Evolutionary conservation across 345 rosid genomes (phyloP).

Genomic region (Heritiera fomes): DNA sequence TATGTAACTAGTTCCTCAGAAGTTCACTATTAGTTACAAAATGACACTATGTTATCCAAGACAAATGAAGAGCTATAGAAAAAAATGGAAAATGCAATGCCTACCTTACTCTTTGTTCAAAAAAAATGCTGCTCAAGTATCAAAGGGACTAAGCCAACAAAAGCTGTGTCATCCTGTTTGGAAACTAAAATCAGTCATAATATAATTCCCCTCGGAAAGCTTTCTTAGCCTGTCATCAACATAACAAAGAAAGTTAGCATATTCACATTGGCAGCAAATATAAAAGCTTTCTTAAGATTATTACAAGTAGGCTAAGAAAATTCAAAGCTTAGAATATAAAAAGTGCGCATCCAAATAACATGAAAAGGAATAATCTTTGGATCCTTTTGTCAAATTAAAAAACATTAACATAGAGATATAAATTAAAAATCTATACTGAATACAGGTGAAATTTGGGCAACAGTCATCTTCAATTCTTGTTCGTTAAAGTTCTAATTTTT

Average conservation of each 20-base stretch:
- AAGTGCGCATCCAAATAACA: no score
- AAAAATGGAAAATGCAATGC: neutral
- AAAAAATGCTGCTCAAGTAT: neutral
- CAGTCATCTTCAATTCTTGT: neutral
- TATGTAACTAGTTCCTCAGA: neutral
- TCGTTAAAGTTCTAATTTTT: neutral
- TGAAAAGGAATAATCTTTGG: neutral
- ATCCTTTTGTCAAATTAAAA: neutral
- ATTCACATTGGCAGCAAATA: neutral
- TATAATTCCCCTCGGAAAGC: constrained; percentile 60
- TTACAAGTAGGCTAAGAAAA: neutral
- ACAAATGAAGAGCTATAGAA: neutral
- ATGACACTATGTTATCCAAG: neutral
- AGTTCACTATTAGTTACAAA: neutral
- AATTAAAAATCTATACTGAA: neutral
- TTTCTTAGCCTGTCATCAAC: constrained; percentile 60
- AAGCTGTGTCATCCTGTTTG: neutral
- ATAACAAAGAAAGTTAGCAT: constrained; percentile 17
- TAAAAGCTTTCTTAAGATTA: neutral
- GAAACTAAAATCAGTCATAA: constrained; percentile 22
- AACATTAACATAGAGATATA: no score
- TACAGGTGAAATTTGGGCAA: neutral
- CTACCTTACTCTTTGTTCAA: constrained; percentile 14
- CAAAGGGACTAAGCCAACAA: neutral
- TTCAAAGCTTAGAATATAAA: neutral